These are phyloP conservation scores for Rhodosporidiobolus sp. DNA, from an alignment of 768 basidiomycete genomes.

Conservation along the genomic window DNA sequence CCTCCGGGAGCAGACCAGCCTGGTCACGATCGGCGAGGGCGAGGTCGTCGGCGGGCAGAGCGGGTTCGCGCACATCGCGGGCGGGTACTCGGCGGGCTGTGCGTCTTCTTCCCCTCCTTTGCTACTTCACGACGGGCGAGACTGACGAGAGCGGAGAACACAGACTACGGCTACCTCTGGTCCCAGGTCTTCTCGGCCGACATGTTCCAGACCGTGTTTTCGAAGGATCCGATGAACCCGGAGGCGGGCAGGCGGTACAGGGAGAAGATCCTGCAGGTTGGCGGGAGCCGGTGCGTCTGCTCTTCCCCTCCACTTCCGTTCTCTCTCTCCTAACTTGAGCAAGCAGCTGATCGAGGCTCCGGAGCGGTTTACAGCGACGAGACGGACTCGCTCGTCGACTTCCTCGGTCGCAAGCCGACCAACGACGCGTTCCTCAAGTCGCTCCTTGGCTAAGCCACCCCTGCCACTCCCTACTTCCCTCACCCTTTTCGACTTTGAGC, in stretches of 20 bases:
- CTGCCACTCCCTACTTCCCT: too few relatives aligned
- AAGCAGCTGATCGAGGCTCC: background rate
- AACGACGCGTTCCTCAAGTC: constrained; percentile 62
- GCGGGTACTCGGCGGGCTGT: constrained; percentile 32
- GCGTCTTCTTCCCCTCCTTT: background rate
- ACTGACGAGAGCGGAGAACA: background rate
- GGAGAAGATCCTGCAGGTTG: constrained; percentile 67
- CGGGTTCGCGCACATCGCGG: constrained; percentile 67
- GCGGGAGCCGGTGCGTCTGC: constrained; percentile 56
- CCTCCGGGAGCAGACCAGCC: constrained; percentile 56
- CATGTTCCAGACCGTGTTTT: constrained; percentile 68
- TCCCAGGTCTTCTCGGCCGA: constrained; percentile 64
- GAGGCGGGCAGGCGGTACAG: constrained; percentile 64
- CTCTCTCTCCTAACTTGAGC: background rate
- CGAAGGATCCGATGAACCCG: constrained; percentile 69
- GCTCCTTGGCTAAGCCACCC: constrained; percentile 22
- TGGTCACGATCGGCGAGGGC: constrained; percentile 51
- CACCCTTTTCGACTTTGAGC: too few relatives aligned
- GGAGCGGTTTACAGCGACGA: constrained; percentile 58
- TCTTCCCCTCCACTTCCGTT: background rate
- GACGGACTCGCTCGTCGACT: constrained; percentile 72
- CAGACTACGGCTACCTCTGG: constrained; percentile 58
- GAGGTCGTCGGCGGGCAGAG: constrained; percentile 67
- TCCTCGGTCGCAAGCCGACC: constrained; percentile 72
- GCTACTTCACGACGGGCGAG: background rate